Evolutionary conservation across 129 eudicot species (phyloP), one percentile per base, ranked within the genome.

Genomic region (Apium graveolens): DNA sequence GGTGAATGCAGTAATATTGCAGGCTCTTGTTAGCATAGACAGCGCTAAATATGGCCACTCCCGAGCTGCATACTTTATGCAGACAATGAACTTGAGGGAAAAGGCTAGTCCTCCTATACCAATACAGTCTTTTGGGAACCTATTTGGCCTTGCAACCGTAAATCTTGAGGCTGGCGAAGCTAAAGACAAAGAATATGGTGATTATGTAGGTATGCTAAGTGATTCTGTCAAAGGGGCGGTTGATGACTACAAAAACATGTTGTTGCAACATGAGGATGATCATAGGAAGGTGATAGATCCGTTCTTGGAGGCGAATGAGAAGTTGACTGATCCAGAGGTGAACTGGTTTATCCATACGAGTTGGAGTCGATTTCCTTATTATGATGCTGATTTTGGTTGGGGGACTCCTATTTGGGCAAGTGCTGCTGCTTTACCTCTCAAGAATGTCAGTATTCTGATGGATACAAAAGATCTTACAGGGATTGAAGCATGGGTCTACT

Each of bases 401-500:
- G 89, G 89, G 26, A 72, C 69, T 76, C 83, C 83, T 32, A 71
- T 79, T 73, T 85, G 88, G 88, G 70, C 73, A 39, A 85, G 85
- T 37, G 69, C 83, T 8, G 86, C 77, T 46, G 76, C 37, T 72
- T 17, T 85, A 31, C 89, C 86, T 0, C 35, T 45, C 8, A 85
- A 85, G 66, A 82, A 82, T 57, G 44, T 66, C 46, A 81, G 74
- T 69, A 76, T 85, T 69, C 42, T 79, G 83, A 3, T 82, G 79
- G 88, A 85, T 77, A 83, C 78, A 37, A 66, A 49, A 31, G 65
- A 85, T 34, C 49, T 82, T n/a, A 81, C 73, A 32, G 86, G 86
- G 73, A 75, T 85, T 43, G 89, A 85, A 85, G 84, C 88, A 70
- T 82, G 86, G 88, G 86, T 85, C 43, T 81, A 82, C 81, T 77